Conservation (phyloP, 805 yeast species). For the Candida koratica region DNA sequence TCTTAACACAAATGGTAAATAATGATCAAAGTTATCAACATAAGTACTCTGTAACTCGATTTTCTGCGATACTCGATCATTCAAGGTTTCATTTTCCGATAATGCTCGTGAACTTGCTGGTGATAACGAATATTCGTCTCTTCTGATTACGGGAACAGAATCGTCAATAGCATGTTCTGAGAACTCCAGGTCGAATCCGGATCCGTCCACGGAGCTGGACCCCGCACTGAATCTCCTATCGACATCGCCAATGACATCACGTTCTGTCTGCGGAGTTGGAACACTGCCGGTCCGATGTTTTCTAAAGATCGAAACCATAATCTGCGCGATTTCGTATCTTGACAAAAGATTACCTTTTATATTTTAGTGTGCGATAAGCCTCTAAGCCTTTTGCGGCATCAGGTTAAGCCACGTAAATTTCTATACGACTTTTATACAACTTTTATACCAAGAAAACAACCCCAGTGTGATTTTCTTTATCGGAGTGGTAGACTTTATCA, state of each 20-base stretch:
- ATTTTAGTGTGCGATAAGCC: too few relatives aligned
- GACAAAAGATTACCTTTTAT: too few relatives aligned
- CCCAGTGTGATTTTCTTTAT: conserved; percentile 17
- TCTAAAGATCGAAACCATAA: conserved; percentile 3
- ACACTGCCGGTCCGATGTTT: conserved; percentile 3
- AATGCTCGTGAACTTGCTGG: conserved; percentile 15
- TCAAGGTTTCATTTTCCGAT: conserved; percentile 38
- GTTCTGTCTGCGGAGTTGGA: background rate
- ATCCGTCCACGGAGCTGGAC: background rate
- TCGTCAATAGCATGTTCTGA: background rate
- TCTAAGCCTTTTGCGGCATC: too few relatives aligned
- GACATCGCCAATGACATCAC: background rate
- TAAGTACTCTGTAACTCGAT: conserved; percentile 34
- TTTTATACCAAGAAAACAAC: background rate
- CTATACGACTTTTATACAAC: too few relatives aligned
- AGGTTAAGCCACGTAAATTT: too few relatives aligned
- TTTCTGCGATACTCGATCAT: conserved; percentile 20
- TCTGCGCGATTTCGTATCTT: conserved; percentile 3
- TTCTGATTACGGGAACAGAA: background rate
- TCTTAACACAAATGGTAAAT: conserved; percentile 37
- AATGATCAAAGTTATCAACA: conserved; percentile 34
- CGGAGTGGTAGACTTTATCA: conserved; percentile 24
- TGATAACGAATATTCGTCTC: conserved; percentile 12
- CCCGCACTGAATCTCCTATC: conserved; percentile 3
- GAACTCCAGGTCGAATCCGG: background rate